Conservation (phyloP, 768 basidiomycete species). For the Termitomyces sp. region DNA sequence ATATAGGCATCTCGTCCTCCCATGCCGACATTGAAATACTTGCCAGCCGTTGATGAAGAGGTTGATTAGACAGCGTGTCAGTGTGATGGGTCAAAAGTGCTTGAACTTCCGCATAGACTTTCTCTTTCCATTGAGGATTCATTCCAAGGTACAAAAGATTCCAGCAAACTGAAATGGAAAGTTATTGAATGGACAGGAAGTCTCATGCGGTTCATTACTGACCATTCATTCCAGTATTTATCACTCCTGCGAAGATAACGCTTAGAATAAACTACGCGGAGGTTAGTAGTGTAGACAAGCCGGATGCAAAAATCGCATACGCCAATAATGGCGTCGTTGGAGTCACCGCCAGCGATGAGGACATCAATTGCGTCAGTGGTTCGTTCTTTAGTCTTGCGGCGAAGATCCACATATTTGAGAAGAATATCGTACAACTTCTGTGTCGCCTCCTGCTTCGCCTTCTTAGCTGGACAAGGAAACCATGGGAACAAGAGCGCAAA, state of each 20-base stretch:
- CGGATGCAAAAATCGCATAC: conserved; percentile 7
- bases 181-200: not conserved
- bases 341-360: conserved; percentile 14
- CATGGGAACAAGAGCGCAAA: conserved; percentile 18
- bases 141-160: conserved; percentile 25
- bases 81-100: conserved; percentile 24
- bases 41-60: conserved; percentile 28
- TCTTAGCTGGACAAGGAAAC: conserved; percentile 16
- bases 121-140: conserved; percentile 28
- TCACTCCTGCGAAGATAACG: conserved; percentile 30
- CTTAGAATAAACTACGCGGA: conserved; percentile 22
- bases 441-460: conserved; percentile 13
- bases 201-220: conserved; percentile 5
- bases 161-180: conserved; percentile 27
- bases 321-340: conserved; percentile 19
- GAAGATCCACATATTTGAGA: conserved; percentile 10
- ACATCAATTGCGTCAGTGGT: conserved; percentile 17
- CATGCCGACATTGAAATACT: conserved; percentile 29
- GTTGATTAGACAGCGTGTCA: conserved; percentile 13
- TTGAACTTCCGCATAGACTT: conserved; percentile 23
- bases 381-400: conserved; percentile 8
- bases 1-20: conserved; percentile 33
- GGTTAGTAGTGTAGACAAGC: not conserved
- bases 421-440: conserved; percentile 12
- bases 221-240: conserved; percentile 30